Conservation (phyloP, 768 basidiomycete genomes). For the Kwoniella mangroviensis region DNA sequence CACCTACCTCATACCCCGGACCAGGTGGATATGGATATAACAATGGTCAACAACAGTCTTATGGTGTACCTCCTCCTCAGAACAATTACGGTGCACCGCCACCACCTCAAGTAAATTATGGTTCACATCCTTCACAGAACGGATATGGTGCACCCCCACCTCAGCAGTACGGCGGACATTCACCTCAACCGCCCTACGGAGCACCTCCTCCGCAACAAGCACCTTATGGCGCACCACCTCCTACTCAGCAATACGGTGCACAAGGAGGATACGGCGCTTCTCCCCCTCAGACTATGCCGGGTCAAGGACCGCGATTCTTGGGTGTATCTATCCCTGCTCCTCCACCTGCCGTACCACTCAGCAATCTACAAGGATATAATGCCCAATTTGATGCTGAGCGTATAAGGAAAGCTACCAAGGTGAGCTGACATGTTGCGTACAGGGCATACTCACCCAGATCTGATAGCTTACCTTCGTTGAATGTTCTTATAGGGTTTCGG, state of each 20-base stretch:
- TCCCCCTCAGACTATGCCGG: constrained; percentile 14
- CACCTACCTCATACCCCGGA: constrained; percentile 11
- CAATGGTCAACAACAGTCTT: constrained; percentile 24
- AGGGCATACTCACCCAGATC: too few relatives aligned
- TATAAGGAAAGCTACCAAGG: constrained; percentile 59
- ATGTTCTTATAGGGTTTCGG: constrained; percentile 48
- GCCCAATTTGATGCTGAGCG: constrained; percentile 56
- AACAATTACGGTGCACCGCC: constrained; percentile 21
- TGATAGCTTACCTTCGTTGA: background rate
- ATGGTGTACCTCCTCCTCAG: constrained; percentile 26
- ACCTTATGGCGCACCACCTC: constrained; percentile 23
- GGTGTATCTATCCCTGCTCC: constrained; percentile 52
- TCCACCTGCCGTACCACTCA: constrained; percentile 51
- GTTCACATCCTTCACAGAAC: constrained; percentile 13
- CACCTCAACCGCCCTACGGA: constrained; percentile 19
- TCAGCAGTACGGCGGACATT: constrained; percentile 23
- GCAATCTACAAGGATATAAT: constrained; percentile 50
- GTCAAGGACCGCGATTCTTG: constrained; percentile 34
- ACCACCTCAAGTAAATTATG: constrained; percentile 15
- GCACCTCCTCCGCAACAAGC: constrained; percentile 16
- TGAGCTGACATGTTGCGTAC: constrained; percentile 21
- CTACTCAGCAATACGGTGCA: constrained; percentile 15
- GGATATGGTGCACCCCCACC: constrained; percentile 35
- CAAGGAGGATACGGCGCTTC: constrained; percentile 33
- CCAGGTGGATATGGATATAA: constrained; percentile 22